A percentile compares a stretch with the other conserved stretches of the same genome.
These are phyloP conservation scores for Nematodospora anomalae DNA, from an alignment of 1,139 yeast species.

Conservation along the genomic window DNA sequence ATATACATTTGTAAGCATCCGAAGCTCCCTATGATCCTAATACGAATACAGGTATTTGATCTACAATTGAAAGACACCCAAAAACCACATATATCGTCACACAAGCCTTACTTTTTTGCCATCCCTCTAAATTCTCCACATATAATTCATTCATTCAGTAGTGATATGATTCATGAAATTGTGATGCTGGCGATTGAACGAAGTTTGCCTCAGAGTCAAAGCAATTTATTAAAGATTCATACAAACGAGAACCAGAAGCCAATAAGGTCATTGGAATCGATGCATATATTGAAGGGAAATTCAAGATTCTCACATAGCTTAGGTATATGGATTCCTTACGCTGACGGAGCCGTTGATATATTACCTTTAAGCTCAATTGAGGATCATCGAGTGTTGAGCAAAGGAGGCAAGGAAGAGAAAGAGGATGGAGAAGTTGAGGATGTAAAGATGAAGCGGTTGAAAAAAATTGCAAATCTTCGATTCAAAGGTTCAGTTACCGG, in stretches of 20 bases:
- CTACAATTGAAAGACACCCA: constrained; percentile 21
- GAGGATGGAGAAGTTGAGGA: constrained; percentile 8
- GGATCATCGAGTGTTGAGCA: constrained; percentile 27
- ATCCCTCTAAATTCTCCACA: constrained; percentile 68
- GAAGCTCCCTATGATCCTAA: constrained; percentile 54
- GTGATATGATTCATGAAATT: constrained; percentile 48
- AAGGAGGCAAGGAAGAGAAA: constrained; percentile 7
- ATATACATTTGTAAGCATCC: constrained; percentile 72
- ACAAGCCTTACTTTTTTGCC: constrained; percentile 64
- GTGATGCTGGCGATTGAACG: constrained; percentile 60
- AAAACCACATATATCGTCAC: constrained; percentile 47
- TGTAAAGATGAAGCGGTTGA: constrained; percentile 20
- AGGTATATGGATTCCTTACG: constrained; percentile 73
- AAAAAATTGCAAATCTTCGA: constrained; percentile 47
- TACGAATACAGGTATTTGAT: constrained; percentile 71
- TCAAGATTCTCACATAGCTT: constrained; percentile 59
- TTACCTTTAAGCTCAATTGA: constrained; percentile 53
- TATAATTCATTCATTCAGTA: constrained; percentile 57
- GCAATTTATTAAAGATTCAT: constrained; percentile 26
- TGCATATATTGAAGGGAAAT: constrained; percentile 58
- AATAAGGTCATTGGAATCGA: constrained; percentile 52
- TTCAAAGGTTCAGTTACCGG: constrained; percentile 56
- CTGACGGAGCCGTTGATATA: constrained; percentile 61
- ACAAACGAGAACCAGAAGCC: constrained; percentile 43
- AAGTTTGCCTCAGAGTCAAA: constrained; percentile 45